These are phyloP conservation scores for Eleusine indica DNA, from an alignment of 176 grass and related monocot species.

Conservation along the genomic window DNA sequence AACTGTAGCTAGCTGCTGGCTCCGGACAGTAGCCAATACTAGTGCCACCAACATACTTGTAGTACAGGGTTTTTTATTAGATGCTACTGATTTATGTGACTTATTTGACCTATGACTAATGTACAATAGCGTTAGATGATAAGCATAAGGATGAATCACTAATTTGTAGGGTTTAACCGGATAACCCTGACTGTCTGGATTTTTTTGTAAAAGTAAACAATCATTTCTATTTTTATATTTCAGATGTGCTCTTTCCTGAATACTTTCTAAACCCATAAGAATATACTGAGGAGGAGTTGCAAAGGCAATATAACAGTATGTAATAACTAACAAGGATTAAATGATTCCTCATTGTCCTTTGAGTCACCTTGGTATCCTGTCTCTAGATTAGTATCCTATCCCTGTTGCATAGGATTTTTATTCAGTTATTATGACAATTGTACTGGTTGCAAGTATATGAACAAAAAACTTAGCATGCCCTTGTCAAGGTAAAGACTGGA, in stretches of 20 bases:
- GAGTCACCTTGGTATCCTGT: not conserved
- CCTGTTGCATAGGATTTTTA: not conserved
- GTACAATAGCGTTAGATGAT: not conserved
- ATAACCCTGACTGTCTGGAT: not conserved
- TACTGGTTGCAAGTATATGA: not conserved
- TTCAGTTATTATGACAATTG: constrained; percentile 14
- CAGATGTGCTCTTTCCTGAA: not conserved
- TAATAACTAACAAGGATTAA: not conserved
- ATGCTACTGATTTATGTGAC: not conserved
- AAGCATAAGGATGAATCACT: not conserved
- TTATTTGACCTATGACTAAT: not conserved
- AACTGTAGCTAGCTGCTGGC: not conserved
- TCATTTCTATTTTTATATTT: constrained; percentile 4
- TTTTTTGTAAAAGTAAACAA: not conserved
- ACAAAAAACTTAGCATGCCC: not conserved
- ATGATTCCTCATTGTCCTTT: not conserved
- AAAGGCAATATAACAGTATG: not conserved
- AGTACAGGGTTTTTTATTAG: constrained; percentile 4
- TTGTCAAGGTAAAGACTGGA: constrained; percentile 16
- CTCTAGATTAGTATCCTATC: not conserved
- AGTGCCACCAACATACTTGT: not conserved
- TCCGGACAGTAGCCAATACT: constrained; percentile 14
- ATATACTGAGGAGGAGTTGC: not conserved
- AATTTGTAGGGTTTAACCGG: not conserved
- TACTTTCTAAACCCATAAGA: not conserved